A percentile compares a stretch with the other conserved stretches of the same genome.
These are phyloP conservation scores for Lecanicillium sp. DNA, from an alignment of 2,329 filamentous ascomycete species.

Conservation along the genomic window DNA sequence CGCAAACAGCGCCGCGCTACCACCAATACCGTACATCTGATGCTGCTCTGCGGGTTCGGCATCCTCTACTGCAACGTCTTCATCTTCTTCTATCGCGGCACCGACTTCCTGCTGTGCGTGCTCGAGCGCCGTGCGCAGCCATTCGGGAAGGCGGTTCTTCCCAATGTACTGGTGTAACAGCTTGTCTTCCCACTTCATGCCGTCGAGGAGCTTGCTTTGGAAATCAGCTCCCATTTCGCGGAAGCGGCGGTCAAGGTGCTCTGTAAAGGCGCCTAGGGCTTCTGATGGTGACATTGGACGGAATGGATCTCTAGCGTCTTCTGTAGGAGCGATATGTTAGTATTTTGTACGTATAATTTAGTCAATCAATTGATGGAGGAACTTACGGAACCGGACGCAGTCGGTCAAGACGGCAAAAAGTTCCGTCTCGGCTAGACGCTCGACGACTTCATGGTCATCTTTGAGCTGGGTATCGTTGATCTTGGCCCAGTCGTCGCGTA, in stretches of 20 bases:
- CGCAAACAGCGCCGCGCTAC: neutral
- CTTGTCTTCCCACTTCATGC: conserved; percentile 66
- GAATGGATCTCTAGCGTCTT: conserved; percentile 33
- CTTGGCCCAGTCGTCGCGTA: conserved; percentile 75
- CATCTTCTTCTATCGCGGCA: conserved; percentile 23
- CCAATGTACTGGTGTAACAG: conserved; percentile 56
- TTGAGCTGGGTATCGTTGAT: conserved; percentile 72
- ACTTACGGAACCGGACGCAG: conserved; percentile 58
- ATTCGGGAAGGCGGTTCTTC: conserved; percentile 60
- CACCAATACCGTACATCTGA: neutral
- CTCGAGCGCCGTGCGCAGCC: conserved; percentile 40
- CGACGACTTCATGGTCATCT: conserved; percentile 59
- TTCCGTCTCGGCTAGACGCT: conserved; percentile 54
- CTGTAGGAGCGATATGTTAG: conserved; percentile 28
- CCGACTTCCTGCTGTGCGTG: conserved; percentile 23
- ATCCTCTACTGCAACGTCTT: conserved; percentile 13
- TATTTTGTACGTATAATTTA: too few relatives aligned
- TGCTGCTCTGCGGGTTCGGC: conserved; percentile 1
- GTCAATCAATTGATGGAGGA: conserved; percentile 1
- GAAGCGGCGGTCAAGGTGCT: conserved; percentile 54
- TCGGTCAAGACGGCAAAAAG: conserved; percentile 59
- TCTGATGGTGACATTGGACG: conserved; percentile 43
- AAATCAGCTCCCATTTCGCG: conserved; percentile 52
- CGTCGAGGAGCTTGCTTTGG: conserved; percentile 58
- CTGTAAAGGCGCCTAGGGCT: conserved; percentile 50